Evolutionary conservation across 2,329 filamentous ascomycete genomes (phyloP).

Genomic region (Dothideomycetes sp.): DNA sequence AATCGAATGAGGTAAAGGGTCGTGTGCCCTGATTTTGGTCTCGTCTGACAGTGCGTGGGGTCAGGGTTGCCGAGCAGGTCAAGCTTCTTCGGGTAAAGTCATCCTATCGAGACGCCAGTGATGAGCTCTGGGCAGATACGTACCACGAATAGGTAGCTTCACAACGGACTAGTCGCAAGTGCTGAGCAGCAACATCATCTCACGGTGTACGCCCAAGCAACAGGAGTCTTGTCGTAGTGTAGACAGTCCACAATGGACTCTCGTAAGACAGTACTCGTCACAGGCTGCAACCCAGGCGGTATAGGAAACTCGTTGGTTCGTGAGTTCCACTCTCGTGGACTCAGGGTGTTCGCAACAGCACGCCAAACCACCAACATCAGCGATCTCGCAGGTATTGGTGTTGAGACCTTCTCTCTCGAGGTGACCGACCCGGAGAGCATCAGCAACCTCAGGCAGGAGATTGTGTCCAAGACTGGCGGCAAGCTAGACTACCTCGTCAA

Average conservation of each 20-base stretch:
- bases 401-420: conserved; percentile 44
- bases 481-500: conserved; percentile 48
- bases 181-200: no score
- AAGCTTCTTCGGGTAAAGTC: no score
- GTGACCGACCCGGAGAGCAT: conserved; percentile 42
- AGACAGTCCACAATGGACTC: not conserved
- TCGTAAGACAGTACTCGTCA: conserved; percentile 21
- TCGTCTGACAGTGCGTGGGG: no score
- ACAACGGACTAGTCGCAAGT: no score
- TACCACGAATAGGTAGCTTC: no score
- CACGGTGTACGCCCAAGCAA: no score
- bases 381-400: conserved; percentile 37
- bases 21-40: no score
- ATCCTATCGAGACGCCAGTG: no score
- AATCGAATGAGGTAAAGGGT: no score
- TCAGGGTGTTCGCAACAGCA: conserved; percentile 48
- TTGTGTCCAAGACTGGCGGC: conserved; percentile 35
- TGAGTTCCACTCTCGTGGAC: conserved; percentile 43
- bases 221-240: no score
- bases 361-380: conserved; percentile 38
- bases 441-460: conserved; percentile 32
- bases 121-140: no score
- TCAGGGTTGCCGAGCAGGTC: no score
- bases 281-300: conserved; percentile 39
- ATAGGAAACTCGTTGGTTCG: conserved; percentile 49